A percentile compares a stretch with the other conserved stretches of the same genome.
Conservation (phyloP, 192 early-diverging fungal genomes). For the Coemansia sp. region DNA sequence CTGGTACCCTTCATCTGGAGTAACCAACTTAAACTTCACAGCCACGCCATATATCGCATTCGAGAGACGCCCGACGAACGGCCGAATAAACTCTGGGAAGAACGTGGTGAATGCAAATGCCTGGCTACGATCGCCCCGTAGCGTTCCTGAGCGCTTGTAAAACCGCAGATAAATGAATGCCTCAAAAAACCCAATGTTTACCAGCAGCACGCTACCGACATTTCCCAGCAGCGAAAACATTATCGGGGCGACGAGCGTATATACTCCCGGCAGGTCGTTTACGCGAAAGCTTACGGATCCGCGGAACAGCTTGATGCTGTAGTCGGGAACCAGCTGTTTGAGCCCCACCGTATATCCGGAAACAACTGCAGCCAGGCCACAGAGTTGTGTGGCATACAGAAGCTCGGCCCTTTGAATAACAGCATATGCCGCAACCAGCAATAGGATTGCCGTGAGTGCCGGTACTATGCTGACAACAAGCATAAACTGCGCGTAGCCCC, state of each 20-base stretch:
- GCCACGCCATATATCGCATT: conserved; percentile 22
- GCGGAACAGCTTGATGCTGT: conserved; percentile 64
- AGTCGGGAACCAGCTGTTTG: conserved; percentile 88
- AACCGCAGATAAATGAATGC: conserved; percentile 85
- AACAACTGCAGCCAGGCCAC: conserved; percentile 71
- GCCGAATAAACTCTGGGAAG: conserved; percentile 70
- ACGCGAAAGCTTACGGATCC: conserved; percentile 65
- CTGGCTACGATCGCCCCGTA: conserved; percentile 84
- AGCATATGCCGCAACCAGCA: conserved; percentile 11
- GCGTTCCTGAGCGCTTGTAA: conserved; percentile 74
- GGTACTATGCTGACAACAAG: conserved; percentile 49
- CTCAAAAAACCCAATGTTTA: conserved; percentile 68
- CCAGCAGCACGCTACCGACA: conserved; percentile 60
- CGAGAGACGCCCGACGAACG: conserved; percentile 24
- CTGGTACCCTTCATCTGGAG: conserved; percentile 45
- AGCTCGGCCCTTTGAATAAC: conserved; percentile 10
- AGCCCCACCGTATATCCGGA: conserved; percentile 80
- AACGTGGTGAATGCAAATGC: conserved; percentile 88
- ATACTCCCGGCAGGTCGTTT: conserved; percentile 39
- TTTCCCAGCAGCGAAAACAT: conserved; percentile 28
- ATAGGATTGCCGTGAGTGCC: conserved; percentile 45
- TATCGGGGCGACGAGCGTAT: conserved; percentile 45
- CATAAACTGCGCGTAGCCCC: conserved; percentile 71
- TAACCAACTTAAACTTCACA: conserved; percentile 26
- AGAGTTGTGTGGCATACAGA: conserved; percentile 43